Evolutionary conservation across 768 basidiomycete genomes (phyloP).

Genomic region (Pulveroboletus sp.): DNA sequence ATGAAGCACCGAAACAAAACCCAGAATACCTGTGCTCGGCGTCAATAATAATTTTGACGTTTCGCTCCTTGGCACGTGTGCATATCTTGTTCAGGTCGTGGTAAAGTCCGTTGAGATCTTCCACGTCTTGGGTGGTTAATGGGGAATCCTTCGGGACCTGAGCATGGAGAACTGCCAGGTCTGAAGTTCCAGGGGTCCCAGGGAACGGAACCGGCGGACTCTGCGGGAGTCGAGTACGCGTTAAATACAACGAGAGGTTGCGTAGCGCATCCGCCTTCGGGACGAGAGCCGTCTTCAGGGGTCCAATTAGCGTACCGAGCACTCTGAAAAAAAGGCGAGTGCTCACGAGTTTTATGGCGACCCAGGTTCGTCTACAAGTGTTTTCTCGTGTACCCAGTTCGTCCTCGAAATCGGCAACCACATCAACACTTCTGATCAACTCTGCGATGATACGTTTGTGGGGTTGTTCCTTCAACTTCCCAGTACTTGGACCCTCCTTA

Average conservation of each 20-base stretch:
- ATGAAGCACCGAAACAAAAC: neutral
- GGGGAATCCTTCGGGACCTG: conserved; percentile 16
- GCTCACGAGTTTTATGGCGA: conserved; percentile 79
- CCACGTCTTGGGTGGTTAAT: conserved; percentile 55
- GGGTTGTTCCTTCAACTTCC: conserved; percentile 23
- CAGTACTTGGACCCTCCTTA: conserved; percentile 1
- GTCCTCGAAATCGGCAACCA: conserved; percentile 80
- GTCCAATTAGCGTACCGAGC: neutral
- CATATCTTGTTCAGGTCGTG: conserved; percentile 64
- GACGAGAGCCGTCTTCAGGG: conserved; percentile 59
- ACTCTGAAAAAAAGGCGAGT: neutral
- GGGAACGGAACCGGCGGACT: conserved; percentile 54
- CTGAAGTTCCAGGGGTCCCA: conserved; percentile 57
- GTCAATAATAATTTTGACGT: conserved; percentile 73
- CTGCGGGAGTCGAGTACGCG: conserved; percentile 37
- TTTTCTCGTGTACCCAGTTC: conserved; percentile 21
- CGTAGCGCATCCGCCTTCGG: conserved; percentile 58
- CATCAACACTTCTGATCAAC: conserved; percentile 71
- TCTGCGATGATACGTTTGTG: conserved; percentile 71
- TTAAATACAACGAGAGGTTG: conserved; percentile 57
- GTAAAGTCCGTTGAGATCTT: conserved; percentile 56
- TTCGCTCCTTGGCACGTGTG: conserved; percentile 51
- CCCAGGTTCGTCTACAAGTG: conserved; percentile 63
- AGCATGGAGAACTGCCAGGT: conserved; percentile 49
- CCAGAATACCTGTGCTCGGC: conserved; percentile 68